Evolutionary conservation across 2,329 filamentous ascomycete genomes (phyloP), one percentile per base, ranked within the genome.

Genomic region (Biscogniauxia marginata): DNA sequence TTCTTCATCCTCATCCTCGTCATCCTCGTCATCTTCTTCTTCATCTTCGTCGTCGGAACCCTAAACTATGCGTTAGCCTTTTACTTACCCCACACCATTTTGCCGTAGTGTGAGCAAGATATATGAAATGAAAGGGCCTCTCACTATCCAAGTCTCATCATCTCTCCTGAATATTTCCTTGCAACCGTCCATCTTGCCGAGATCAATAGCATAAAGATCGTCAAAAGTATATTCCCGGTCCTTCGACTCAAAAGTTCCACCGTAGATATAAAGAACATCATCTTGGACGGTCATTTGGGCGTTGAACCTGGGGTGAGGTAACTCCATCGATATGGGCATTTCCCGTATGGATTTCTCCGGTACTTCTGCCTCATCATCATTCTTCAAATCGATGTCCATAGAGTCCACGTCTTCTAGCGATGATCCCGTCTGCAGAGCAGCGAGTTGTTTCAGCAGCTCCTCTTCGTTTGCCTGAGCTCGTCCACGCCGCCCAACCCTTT

Each of bases 151-250:
- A 71, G 96, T 92, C 68, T 91, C 64, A 16, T 93, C 86, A 64
- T 96, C 89, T 52, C 91, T 83, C 71, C 82, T 90, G 77, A 93
- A 98, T 49, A 98, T 84, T 74, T 97, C 89, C 71, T 92, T 93
- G 62, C 95, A 93, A 3, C 95, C 95, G 65, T 98, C 92, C 58
- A 99, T 81, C 73, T 96, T 97, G 57, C 89, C 93, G n/a, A 99
- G 79, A 67, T 99, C 92, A 57, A 98, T 86, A 2, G 91, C 88
- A 74, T 96, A 96, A 73, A 99, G 80, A 67, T 99, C 95, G 65
- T 97, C 93, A 73, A 98, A 96, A 0, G 93, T 98, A 67, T 90
- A 96, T 73, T 99, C 95, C 20, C 91, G 84, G 67, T 99, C 95
- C 18, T 91, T 93, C 70, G 96, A 95, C 70, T 99, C 95, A 67